Conservation (phyloP, 2,329 filamentous ascomycete genomes). For the Calonectria hongkongensis region DNA sequence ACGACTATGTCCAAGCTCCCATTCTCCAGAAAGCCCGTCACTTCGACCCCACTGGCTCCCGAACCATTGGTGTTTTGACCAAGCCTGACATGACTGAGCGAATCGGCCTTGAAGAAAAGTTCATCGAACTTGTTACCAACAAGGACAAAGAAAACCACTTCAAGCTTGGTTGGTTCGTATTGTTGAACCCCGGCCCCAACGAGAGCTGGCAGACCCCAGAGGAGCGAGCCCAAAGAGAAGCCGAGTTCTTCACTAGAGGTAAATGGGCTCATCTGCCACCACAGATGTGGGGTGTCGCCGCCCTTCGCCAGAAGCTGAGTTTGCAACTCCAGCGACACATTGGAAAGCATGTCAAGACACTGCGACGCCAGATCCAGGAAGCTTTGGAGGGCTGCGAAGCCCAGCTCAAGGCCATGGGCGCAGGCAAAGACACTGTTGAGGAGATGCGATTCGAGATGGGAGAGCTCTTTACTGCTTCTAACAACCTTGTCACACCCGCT, state of each 20-base stretch:
- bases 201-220: constrained; percentile 66
- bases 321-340: constrained; percentile 71
- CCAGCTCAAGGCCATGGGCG: constrained; percentile 70
- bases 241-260: constrained; percentile 69
- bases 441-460: constrained; percentile 74
- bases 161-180: constrained; percentile 71
- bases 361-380: constrained; percentile 70
- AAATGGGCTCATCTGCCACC: constrained; percentile 69
- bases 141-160: constrained; percentile 70
- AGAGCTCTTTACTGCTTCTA: constrained; percentile 71
- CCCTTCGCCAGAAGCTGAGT: constrained; percentile 69
- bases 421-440: constrained; percentile 70
- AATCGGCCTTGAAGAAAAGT: constrained; percentile 72
- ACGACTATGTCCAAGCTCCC: constrained; percentile 72
- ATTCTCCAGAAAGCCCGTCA: constrained; percentile 70
- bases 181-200: constrained; percentile 69
- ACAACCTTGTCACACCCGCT: constrained; percentile 72
- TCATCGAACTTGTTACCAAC: constrained; percentile 72
- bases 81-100: constrained; percentile 73
- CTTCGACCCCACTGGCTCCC: constrained; percentile 69
- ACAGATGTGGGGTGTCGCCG: constrained; percentile 67
- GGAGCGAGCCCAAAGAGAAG: constrained; percentile 65
- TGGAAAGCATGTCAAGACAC: constrained; percentile 69
- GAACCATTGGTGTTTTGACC: constrained; percentile 71
- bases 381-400: constrained; percentile 69